Conservation (phyloP, 2,329 filamentous ascomycete genomes). For the Zasmidium citrigriseum region DNA sequence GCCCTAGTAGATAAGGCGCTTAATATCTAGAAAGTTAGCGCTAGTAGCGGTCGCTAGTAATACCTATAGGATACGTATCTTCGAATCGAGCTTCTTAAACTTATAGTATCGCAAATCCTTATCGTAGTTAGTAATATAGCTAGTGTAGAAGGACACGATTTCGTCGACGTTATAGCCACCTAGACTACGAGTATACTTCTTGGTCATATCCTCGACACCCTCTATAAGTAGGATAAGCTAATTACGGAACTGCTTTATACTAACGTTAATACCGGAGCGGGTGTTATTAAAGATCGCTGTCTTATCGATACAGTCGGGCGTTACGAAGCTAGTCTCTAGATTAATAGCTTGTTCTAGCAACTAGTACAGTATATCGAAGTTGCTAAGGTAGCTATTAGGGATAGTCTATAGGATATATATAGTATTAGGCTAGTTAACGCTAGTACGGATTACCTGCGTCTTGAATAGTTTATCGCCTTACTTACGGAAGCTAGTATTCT, state of each 20-base stretch:
- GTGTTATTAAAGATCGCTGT: not conserved
- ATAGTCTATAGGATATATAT: not conserved
- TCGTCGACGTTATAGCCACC: not conserved
- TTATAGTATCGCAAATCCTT: not conserved
- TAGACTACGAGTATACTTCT: not conserved
- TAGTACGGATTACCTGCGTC: conserved; percentile 1
- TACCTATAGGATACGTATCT: not conserved
- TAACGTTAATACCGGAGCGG: not conserved
- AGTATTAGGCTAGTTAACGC: not conserved
- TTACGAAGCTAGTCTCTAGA: not conserved
- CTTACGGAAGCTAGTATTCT: not conserved
- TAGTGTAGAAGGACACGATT: conserved; percentile 2
- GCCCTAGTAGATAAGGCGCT: not conserved
- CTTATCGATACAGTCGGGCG: not conserved
- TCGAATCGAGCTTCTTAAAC: not conserved
- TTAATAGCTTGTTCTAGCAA: not conserved
- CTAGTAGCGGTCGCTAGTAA: not conserved
- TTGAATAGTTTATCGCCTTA: not conserved
- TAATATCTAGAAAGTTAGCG: not conserved
- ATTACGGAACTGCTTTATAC: not conserved
- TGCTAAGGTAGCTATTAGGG: not conserved
- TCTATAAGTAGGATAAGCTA: not conserved
- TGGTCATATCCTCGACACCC: not conserved
- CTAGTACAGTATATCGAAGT: not conserved
- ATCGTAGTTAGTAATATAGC: not conserved